A percentile compares a stretch with the other conserved stretches of the same genome.
Evolutionary conservation across 345 rosid species (phyloP).

Genomic region (Boechera divaricarpa): DNA sequence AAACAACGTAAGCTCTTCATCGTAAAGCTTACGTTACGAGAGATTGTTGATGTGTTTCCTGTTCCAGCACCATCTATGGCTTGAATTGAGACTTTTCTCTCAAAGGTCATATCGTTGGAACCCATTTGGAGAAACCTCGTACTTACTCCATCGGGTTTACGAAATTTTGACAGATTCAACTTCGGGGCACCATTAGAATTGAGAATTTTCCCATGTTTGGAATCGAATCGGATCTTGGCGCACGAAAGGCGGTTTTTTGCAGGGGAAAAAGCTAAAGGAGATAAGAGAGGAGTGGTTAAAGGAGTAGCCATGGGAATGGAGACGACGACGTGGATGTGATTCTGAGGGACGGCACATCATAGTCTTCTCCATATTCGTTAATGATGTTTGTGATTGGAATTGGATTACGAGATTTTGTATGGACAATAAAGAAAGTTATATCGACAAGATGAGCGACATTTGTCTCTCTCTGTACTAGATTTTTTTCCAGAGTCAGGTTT

Average conservation of each 20-base stretch:
- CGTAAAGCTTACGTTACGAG: slow-evolving; percentile 50
- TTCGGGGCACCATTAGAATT: slow-evolving; percentile 17
- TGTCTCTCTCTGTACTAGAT: not conserved
- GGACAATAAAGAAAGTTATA: slow-evolving; percentile 34
- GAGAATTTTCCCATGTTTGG: slow-evolving; percentile 10
- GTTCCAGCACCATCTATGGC: slow-evolving; percentile 53
- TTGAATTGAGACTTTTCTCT: slow-evolving; percentile 44
- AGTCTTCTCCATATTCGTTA: slow-evolving; percentile 28
- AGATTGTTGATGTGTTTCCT: slow-evolving; percentile 55
- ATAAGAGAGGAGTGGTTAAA: slow-evolving; percentile 43
- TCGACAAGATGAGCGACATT: slow-evolving; percentile 29
- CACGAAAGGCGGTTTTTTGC: slow-evolving; percentile 24
- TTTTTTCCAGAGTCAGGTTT: slow-evolving; percentile 5
- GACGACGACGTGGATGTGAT: slow-evolving; percentile 33
- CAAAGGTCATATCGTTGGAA: slow-evolving; percentile 30
- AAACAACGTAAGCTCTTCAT: not conserved
- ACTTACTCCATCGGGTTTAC: slow-evolving; percentile 21
- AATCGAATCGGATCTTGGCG: slow-evolving; percentile 23
- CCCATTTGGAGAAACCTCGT: slow-evolving; percentile 56
- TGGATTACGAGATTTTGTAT: slow-evolving; percentile 43
- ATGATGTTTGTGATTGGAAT: slow-evolving; percentile 22
- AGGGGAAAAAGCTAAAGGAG: slow-evolving; percentile 36
- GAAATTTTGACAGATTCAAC: slow-evolving; percentile 22
- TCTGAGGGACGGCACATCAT: slow-evolving; percentile 36
- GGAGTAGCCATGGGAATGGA: slow-evolving; percentile 55